phyloP scores from a whole-genome alignment of 495 filamentous ascomycete genomes.

The Neurospora sp. region DNA sequence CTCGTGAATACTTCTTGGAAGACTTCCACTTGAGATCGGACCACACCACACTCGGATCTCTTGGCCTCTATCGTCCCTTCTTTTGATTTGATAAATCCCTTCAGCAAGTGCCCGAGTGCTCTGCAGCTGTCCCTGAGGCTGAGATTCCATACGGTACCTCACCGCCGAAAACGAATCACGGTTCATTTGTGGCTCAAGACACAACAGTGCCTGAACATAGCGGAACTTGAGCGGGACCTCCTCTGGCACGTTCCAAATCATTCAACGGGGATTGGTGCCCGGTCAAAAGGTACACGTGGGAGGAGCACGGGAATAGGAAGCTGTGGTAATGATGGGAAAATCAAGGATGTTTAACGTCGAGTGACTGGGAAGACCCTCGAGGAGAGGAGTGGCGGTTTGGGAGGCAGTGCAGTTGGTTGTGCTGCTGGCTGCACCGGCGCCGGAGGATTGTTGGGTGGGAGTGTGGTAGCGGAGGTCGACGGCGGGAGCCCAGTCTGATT shows the following conservation, averaged over 20 bases:
- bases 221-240: background rate
- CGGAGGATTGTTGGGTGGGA: slow-evolving; percentile 35
- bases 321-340: background rate
- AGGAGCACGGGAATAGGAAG: background rate
- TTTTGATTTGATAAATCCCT: background rate
- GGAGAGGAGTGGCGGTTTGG: background rate
- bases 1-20: background rate
- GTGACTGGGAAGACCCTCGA: slow-evolving; percentile 29
- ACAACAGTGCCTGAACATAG: background rate
- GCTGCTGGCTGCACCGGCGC: slow-evolving; percentile 7
- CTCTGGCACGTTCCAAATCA: background rate
- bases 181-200: background rate
- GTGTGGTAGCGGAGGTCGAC: slow-evolving; percentile 60
- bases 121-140: background rate
- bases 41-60: background rate
- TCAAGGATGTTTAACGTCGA: background rate
- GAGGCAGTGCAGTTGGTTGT: slow-evolving; percentile 23
- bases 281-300: background rate
- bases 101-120: background rate
- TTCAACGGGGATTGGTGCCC: background rate
- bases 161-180: background rate
- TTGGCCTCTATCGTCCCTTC: background rate
- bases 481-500: slow-evolving; percentile 59
- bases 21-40: background rate
- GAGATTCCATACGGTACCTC: background rate